phyloP scores from a whole-genome alignment of 352 stramenopile species.

The Phytopythium boreale region DNA sequence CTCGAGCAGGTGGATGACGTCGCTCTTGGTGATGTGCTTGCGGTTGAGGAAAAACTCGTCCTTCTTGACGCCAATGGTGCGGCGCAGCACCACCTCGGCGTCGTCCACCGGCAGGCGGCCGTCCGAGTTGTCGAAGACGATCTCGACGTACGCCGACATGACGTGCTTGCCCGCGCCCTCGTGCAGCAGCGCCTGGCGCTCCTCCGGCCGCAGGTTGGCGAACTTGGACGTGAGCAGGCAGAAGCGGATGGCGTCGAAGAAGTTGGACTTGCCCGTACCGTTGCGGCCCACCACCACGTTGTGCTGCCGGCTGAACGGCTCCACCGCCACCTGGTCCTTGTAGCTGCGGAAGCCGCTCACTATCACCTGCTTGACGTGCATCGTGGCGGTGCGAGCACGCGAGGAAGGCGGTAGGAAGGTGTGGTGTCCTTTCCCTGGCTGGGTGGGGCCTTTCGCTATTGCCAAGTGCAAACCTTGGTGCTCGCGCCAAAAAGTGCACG shows the following conservation, averaged over 20 bases:
- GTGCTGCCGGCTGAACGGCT: constrained; percentile 91
- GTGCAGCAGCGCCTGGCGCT: constrained; percentile 94
- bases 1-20: constrained; percentile 98
- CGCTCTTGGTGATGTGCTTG: constrained; percentile 97
- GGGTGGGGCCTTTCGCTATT: too few relatives aligned
- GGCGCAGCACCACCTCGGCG: constrained; percentile 94
- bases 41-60: constrained; percentile 99
- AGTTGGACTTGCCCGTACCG: constrained; percentile 96
- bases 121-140: constrained; percentile 99
- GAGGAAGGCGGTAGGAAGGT: background rate
- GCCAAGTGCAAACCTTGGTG: background rate
- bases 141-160: constrained; percentile 98
- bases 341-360: constrained; percentile 95
- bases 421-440: background rate
- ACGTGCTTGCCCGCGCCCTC: constrained; percentile 94
- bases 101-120: constrained; percentile 91
- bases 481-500: background rate
- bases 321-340: constrained; percentile 88
- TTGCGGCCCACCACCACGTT: constrained; percentile 99
- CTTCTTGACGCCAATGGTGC: constrained; percentile 99
- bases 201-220: constrained; percentile 89
- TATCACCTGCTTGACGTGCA: constrained; percentile 97
- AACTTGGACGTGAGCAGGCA: constrained; percentile 93
- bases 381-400: constrained; percentile 18
- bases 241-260: constrained; percentile 99